Percentiles rank a stretch among this genome's conserved stretches.
These are phyloP conservation scores for Medicago arabica DNA, from an alignment of 306 rosid species.

Conservation along the genomic window DNA sequence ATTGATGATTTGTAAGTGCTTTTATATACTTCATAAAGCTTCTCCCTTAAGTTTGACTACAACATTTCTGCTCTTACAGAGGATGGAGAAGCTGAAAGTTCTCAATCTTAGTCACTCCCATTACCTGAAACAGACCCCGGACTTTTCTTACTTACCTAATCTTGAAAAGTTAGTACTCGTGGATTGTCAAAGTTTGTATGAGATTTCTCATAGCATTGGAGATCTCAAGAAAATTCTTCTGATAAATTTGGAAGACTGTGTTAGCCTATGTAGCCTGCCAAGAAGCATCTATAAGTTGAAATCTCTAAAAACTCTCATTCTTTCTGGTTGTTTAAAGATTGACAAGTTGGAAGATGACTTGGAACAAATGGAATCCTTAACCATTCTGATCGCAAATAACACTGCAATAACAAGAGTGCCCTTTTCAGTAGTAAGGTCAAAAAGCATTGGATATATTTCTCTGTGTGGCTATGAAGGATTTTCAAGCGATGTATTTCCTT, in stretches of 20 bases:
- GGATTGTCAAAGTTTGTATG: background rate
- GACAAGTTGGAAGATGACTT: background rate
- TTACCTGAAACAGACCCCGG: background rate
- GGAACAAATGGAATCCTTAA: background rate
- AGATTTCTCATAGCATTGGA: background rate
- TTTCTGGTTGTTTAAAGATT: background rate
- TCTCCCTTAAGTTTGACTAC: no score
- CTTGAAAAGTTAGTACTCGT: background rate
- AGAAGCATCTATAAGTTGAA: background rate
- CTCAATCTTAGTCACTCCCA: background rate
- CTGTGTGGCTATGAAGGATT: background rate
- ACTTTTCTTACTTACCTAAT: background rate
- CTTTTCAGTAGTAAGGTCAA: background rate
- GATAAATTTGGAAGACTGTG: background rate
- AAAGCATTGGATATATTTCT: constrained; percentile 7
- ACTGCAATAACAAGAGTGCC: background rate
- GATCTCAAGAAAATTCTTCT: background rate
- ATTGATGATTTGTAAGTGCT: background rate
- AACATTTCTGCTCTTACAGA: background rate
- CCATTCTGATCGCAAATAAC: background rate
- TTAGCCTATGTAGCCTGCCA: background rate
- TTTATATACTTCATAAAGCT: background rate
- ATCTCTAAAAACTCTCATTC: background rate
- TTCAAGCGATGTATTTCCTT: background rate
- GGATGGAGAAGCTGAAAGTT: background rate